phyloP scores from a whole-genome alignment of 169 alveolate species.

The Cryptosporidium viatorum region DNA sequence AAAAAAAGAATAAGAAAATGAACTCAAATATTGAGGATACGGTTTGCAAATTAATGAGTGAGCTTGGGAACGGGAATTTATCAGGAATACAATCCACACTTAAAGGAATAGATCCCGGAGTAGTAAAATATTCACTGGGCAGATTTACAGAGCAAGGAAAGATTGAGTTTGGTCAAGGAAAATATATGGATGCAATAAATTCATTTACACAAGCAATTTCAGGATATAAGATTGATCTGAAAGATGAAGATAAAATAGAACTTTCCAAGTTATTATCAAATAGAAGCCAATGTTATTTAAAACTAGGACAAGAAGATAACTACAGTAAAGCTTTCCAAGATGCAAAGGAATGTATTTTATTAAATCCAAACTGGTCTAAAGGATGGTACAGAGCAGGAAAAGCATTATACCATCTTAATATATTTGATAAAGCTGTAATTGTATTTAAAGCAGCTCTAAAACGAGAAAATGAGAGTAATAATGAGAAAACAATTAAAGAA shows the following conservation, averaged over 20 bases:
- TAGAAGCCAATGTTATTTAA: constrained; percentile 62
- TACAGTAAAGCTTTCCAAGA: constrained; percentile 60
- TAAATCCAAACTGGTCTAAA: constrained; percentile 63
- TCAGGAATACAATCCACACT: constrained; percentile 61
- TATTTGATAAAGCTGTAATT: constrained; percentile 50
- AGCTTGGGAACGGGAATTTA: constrained; percentile 22
- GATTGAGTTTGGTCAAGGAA: constrained; percentile 18
- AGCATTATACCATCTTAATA: constrained; percentile 43
- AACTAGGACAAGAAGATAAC: constrained; percentile 36
- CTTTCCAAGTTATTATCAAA: constrained; percentile 45
- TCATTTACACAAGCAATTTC: constrained; percentile 72
- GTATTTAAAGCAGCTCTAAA: constrained; percentile 63
- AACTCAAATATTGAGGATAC: constrained; percentile 41
- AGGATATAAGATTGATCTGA: constrained; percentile 34
- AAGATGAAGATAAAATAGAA: constrained; percentile 20
- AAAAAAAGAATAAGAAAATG: neutral
- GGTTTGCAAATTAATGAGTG: constrained; percentile 58
- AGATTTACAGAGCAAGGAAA: constrained; percentile 57
- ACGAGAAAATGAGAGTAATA: constrained; percentile 9
- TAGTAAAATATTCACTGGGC: constrained; percentile 10
- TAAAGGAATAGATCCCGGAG: constrained; percentile 56
- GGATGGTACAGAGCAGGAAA: constrained; percentile 75
- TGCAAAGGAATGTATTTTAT: constrained; percentile 63
- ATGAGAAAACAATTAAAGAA: constrained; percentile 18
- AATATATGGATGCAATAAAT: constrained; percentile 42